A percentile compares a stretch with the other conserved stretches of the same genome.
Evolutionary conservation across 169 alveolate genomes (phyloP).

Genomic region (Plasmodium yoelii): DNA sequence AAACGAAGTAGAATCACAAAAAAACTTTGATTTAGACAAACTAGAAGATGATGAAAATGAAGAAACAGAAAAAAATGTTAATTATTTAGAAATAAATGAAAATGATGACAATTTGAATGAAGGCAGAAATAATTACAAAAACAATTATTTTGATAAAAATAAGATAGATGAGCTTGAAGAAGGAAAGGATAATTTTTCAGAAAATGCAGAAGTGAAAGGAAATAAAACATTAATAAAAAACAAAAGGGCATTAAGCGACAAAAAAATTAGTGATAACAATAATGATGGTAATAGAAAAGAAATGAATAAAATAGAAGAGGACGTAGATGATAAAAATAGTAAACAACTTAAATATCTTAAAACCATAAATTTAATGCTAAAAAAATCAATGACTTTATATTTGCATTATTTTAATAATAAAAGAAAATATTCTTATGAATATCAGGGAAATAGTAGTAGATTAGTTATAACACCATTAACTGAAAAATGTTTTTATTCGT

Average conservation of each 20-base stretch:
- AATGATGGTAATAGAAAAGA: conserved; percentile 12
- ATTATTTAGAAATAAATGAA: conserved; percentile 2
- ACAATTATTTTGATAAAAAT: not conserved
- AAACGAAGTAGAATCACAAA: not conserved
- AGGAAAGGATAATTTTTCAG: conserved; percentile 2
- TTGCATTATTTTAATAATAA: conserved; percentile 95
- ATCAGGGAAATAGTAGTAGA: conserved; percentile 97
- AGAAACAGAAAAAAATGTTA: not conserved
- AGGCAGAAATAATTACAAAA: not conserved
- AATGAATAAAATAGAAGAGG: conserved; percentile 4
- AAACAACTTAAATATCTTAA: conserved; percentile 55
- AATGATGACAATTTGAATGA: not conserved
- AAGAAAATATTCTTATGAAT: conserved; percentile 96
- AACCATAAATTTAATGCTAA: conserved; percentile 67
- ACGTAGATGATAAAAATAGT: conserved; percentile 34
- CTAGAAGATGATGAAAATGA: conserved; percentile 2
- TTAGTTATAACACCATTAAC: conserved; percentile 97
- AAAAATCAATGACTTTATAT: conserved; percentile 83
- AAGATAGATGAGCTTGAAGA: conserved; percentile 10
- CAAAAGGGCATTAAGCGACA: conserved; percentile 20
- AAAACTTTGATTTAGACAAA: not conserved
- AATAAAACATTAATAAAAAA: conserved; percentile 1
- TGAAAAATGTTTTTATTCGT: conserved; percentile 97
- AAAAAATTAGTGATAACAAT: conserved; percentile 7
- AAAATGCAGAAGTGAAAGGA: not conserved